A percentile compares a stretch with the other conserved stretches of the same genome.
phyloP scores from a whole-genome alignment of 2,329 filamentous ascomycete genomes.

The Thermoascus crustaceus region DNA sequence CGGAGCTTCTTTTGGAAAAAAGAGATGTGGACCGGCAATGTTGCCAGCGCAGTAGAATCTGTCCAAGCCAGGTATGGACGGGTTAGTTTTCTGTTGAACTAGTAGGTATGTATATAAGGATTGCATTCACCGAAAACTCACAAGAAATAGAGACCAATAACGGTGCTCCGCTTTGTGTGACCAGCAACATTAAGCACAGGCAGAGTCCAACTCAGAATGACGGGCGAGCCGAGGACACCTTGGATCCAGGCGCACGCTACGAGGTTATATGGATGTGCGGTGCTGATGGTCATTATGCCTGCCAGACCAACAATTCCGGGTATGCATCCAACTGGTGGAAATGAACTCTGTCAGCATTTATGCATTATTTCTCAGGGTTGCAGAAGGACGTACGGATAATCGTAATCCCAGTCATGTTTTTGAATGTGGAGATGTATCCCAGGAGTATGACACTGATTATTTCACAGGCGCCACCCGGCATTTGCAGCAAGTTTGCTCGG shows the following conservation, averaged over 20 bases:
- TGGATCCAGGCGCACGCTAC: slow-evolving; percentile 43
- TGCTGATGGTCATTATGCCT: slow-evolving; percentile 41
- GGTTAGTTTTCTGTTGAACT: not conserved
- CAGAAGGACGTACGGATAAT: slow-evolving; percentile 19
- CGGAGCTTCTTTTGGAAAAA: slow-evolving; percentile 37
- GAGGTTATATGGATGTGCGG: slow-evolving; percentile 38
- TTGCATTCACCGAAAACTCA: not conserved
- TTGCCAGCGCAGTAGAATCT: slow-evolving; percentile 42
- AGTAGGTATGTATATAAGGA: no score
- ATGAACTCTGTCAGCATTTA: no score
- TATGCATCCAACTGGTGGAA: slow-evolving; percentile 29
- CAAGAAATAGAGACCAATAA: slow-evolving; percentile 39
- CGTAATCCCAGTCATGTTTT: slow-evolving; percentile 4
- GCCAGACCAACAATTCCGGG: slow-evolving; percentile 43
- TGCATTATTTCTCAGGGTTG: not conserved
- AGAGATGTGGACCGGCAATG: slow-evolving; percentile 42
- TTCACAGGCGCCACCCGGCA: slow-evolving; percentile 28
- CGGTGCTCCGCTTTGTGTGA: slow-evolving; percentile 44
- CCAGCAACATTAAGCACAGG: slow-evolving; percentile 38
- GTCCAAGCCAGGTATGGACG: no score
- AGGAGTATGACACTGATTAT: slow-evolving; percentile 23
- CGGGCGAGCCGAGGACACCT: slow-evolving; percentile 37
- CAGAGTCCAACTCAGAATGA: slow-evolving; percentile 43
- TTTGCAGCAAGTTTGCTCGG: slow-evolving; percentile 20
- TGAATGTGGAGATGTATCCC: slow-evolving; percentile 34